A percentile compares a stretch with the other conserved stretches of the same genome.
Evolutionary conservation across 1,284 basidiomycete genomes (phyloP).

Genomic region (Ceratobasidium theobromae): DNA sequence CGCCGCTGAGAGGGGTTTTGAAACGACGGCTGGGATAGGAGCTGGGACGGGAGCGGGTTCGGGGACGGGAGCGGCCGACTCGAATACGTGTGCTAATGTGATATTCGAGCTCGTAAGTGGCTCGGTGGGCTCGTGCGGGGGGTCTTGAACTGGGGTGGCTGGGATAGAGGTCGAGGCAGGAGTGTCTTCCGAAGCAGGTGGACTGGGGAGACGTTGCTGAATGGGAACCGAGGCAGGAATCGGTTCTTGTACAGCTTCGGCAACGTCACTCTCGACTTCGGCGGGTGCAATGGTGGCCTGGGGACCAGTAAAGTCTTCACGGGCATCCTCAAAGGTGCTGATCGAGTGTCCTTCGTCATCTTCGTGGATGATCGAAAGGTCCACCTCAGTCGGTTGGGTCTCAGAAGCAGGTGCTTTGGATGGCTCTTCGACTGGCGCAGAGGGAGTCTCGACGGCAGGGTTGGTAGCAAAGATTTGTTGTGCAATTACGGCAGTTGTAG

Average conservation of each 20-base stretch:
- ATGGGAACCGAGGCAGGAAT: neutral
- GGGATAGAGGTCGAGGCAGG: conserved; percentile 1
- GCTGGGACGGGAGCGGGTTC: neutral
- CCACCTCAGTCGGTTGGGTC: conserved; percentile 11
- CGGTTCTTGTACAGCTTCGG: neutral
- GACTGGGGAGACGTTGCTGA: conserved; percentile 19
- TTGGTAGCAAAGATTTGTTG: conserved; percentile 20
- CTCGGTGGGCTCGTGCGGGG: neutral
- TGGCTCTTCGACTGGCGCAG: conserved; percentile 7
- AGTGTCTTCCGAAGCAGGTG: conserved; percentile 25
- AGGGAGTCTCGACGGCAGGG: conserved; percentile 5
- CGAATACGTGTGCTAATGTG: neutral
- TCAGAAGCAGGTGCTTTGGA: neutral
- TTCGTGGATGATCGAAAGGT: conserved; percentile 25
- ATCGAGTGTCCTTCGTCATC: conserved; percentile 27
- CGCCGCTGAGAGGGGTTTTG: neutral
- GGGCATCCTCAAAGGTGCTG: conserved; percentile 15
- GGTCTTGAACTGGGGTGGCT: neutral
- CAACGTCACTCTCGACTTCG: conserved; percentile 5
- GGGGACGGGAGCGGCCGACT: neutral
- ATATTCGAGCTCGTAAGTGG: neutral
- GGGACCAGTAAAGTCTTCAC: conserved; percentile 13
- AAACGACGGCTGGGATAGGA: neutral
- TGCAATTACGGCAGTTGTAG: neutral
- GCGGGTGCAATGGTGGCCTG: neutral